phyloP scores from a whole-genome alignment of 2,329 filamentous ascomycete genomes.

The Camptophora hylomeconis region DNA sequence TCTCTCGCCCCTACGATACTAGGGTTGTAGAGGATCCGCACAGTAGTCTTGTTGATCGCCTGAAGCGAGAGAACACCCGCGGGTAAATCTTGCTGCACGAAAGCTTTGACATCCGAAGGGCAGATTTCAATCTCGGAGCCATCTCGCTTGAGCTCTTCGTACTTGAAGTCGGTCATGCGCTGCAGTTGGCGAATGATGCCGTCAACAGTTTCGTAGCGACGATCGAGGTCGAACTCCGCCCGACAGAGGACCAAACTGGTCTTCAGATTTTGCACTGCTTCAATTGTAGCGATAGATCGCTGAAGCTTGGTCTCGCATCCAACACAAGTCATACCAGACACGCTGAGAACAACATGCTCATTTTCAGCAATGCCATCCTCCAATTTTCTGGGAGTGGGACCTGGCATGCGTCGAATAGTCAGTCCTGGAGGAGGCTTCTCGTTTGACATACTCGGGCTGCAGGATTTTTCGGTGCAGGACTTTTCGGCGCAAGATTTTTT shows the following conservation, averaged over 20 bases:
- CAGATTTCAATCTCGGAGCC: conserved; percentile 42
- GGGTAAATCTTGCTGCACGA: conserved; percentile 27
- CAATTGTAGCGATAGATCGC: conserved; percentile 37
- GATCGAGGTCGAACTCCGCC: conserved; percentile 51
- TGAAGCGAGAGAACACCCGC: conserved; percentile 25
- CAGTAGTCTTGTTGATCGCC: conserved; percentile 19
- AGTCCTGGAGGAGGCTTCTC: conserved; percentile 1
- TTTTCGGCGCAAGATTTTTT: not conserved
- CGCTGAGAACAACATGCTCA: conserved; percentile 46
- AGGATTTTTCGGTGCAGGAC: not conserved
- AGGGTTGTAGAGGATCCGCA: conserved; percentile 37
- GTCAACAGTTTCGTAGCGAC: conserved; percentile 21
- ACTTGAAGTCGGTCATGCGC: conserved; percentile 49
- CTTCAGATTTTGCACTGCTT: conserved; percentile 42
- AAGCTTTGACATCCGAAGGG: conserved; percentile 22
- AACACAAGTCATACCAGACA: conserved; percentile 60
- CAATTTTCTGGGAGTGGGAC: conserved; percentile 9
- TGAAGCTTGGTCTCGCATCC: conserved; percentile 56
- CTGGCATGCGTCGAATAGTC: no score
- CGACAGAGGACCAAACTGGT: conserved; percentile 51
- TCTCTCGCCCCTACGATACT: conserved; percentile 36
- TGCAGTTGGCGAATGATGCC: conserved; percentile 34
- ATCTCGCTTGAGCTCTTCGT: conserved; percentile 32
- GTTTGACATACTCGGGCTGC: no score
- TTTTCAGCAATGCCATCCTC: conserved; percentile 14